Percentiles rank a stretch among this genome's conserved stretches.
phyloP scores from a whole-genome alignment of 1,284 basidiomycete genomes.

The Microbotryum intermedium region DNA sequence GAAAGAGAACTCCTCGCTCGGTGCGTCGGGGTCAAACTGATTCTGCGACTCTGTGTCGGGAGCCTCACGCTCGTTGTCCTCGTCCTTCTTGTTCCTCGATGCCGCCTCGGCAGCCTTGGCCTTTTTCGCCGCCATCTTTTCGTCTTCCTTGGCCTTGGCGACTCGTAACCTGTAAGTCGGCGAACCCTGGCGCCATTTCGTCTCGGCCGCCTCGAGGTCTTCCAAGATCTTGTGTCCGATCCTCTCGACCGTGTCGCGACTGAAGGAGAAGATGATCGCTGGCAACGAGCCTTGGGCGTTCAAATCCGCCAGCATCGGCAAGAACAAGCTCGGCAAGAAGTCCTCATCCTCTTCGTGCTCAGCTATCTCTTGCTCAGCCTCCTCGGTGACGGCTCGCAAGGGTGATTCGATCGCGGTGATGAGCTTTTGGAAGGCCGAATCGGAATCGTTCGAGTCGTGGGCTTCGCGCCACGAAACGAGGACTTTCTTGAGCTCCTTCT shows the following conservation, averaged over 20 bases:
- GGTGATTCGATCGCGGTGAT: slow-evolving; percentile 40
- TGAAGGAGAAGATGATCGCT: slow-evolving; percentile 58
- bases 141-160: slow-evolving; percentile 48
- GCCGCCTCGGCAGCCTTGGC: slow-evolving; percentile 31
- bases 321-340: slow-evolving; percentile 36
- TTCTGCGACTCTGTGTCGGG: slow-evolving; percentile 32
- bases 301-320: slow-evolving; percentile 49
- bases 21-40: slow-evolving; percentile 51
- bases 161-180: slow-evolving; percentile 45
- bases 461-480: slow-evolving; percentile 43
- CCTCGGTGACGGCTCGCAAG: slow-evolving; percentile 16
- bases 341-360: slow-evolving; percentile 36
- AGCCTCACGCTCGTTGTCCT: slow-evolving; percentile 35
- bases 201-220: slow-evolving; percentile 45
- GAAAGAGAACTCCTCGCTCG: slow-evolving; percentile 54
- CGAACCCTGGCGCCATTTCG: slow-evolving; percentile 46
- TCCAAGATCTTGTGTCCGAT: slow-evolving; percentile 45
- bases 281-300: slow-evolving; percentile 43
- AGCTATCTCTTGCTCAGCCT: slow-evolving; percentile 37
- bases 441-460: slow-evolving; percentile 40
- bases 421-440: slow-evolving; percentile 43
- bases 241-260: slow-evolving; percentile 52
- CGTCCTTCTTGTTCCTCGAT: slow-evolving; percentile 42
- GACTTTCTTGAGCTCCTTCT: slow-evolving; percentile 47
- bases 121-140: slow-evolving; percentile 37